These are phyloP conservation scores for Mortierella sp. DNA, from an alignment of 371 early-diverging fungal genomes.

Conservation along the genomic window DNA sequence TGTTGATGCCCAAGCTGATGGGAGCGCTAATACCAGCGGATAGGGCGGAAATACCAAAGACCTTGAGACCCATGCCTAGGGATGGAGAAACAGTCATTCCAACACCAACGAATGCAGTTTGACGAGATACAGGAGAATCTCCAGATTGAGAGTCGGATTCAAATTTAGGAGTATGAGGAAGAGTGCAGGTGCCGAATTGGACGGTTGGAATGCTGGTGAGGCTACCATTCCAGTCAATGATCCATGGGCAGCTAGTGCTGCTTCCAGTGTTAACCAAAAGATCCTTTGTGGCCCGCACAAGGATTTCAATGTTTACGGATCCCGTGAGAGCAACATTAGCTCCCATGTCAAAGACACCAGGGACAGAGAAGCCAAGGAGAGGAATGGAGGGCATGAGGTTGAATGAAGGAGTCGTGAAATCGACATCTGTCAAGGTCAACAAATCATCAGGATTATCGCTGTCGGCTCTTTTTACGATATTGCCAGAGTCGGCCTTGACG, in stretches of 20 bases:
- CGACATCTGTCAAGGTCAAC: conserved; percentile 31
- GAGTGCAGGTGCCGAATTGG: conserved; percentile 39
- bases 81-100: conserved; percentile 28
- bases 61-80: conserved; percentile 21
- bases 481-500: conserved; percentile 15
- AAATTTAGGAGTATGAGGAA: conserved; percentile 26
- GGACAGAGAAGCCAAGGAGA: conserved; percentile 37
- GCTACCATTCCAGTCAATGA: conserved; percentile 35
- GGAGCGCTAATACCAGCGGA: conserved; percentile 32
- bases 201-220: conserved; percentile 24
- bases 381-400: conserved; percentile 21
- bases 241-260: conserved; percentile 31
- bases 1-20: conserved; percentile 23
- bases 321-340: conserved; percentile 20
- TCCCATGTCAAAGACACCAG: conserved; percentile 41
- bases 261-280: conserved; percentile 41
- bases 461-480: not conserved
- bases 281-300: conserved; percentile 40
- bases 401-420: conserved; percentile 22
- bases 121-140: conserved; percentile 14
- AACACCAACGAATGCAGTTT: conserved; percentile 23
- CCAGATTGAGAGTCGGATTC: not conserved
- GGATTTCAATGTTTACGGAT: conserved; percentile 18
- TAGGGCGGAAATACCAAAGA: conserved; percentile 20
- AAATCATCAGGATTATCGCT: not conserved